A percentile compares a stretch with the other conserved stretches of the same genome.
These are phyloP conservation scores for Mixia osmundae DNA, from an alignment of 1,284 basidiomycete species.

Conservation along the genomic window DNA sequence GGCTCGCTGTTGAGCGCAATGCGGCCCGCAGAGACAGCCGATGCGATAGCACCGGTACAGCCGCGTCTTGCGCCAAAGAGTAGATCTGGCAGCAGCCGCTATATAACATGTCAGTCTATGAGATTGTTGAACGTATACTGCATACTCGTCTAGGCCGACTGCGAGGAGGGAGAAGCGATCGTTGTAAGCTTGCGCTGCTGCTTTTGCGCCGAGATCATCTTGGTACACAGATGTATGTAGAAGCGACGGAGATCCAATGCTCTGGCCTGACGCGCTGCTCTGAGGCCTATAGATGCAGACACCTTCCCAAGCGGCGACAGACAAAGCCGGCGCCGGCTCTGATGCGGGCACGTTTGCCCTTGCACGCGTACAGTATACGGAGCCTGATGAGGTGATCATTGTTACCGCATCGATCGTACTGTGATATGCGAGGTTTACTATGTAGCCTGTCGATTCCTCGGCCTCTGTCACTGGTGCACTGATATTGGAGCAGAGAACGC, in stretches of 20 bases:
- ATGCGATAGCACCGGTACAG: constrained; percentile 15
- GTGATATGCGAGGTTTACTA: too few species aligned
- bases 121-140: constrained; percentile 3
- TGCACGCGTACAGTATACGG: not conserved
- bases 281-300: constrained; percentile 5
- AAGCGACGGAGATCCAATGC: constrained; percentile 41
- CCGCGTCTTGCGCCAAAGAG: constrained; percentile 4
- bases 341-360: not conserved
- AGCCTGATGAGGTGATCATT: too few species aligned
- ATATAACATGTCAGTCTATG: constrained; percentile 13
- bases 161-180: constrained; percentile 62
- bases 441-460: too few species aligned
- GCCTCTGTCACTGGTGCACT: too few species aligned
- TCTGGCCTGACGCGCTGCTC: constrained; percentile 29
- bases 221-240: constrained; percentile 36
- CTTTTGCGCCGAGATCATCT: constrained; percentile 26
- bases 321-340: constrained; percentile 2
- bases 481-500: too few species aligned
- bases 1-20: constrained; percentile 20
- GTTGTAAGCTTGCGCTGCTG: constrained; percentile 42
- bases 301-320: constrained; percentile 9
- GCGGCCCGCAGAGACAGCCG: constrained; percentile 18
- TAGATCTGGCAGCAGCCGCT: constrained; percentile 3
- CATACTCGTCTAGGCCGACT: constrained; percentile 47
- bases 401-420: too few species aligned